A percentile compares a stretch with the other conserved stretches of the same genome.
Evolutionary conservation across 225 moss, liverwort and hornwort species (phyloP).

Genomic region (Marchantia paleacea): DNA sequence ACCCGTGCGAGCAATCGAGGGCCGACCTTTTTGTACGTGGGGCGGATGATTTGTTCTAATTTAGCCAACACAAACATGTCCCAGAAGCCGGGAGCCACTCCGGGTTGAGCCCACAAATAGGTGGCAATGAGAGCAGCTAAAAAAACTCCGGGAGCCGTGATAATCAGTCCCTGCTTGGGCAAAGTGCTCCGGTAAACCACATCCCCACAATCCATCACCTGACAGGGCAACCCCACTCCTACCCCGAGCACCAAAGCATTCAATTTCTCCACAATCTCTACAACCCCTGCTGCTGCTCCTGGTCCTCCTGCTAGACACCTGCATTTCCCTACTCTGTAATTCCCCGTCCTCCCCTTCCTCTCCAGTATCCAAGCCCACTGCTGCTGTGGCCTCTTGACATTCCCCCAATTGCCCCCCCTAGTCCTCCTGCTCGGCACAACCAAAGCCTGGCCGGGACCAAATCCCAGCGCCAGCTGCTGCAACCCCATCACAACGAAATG

Average conservation of each 20-base stretch:
- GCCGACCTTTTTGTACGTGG: constrained; percentile 58
- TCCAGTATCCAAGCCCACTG: background rate
- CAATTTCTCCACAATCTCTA: constrained; percentile 63
- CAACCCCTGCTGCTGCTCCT: constrained; percentile 22
- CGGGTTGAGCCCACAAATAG: constrained; percentile 91
- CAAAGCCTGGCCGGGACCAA: constrained; percentile 22
- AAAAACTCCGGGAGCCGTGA: constrained; percentile 73
- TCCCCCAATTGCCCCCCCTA: background rate
- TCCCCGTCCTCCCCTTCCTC: constrained; percentile 9
- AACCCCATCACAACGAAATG: constrained; percentile 35
- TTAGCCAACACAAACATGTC: constrained; percentile 99
- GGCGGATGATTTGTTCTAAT: constrained; percentile 80
- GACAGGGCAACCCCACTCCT: constrained; percentile 96
- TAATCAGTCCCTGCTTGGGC: constrained; percentile 83
- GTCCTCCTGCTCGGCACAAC: constrained; percentile 18
- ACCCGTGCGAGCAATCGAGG: background rate
- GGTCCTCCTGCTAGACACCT: constrained; percentile 50
- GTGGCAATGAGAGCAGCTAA: constrained; percentile 64
- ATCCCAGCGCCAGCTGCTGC: constrained; percentile 34
- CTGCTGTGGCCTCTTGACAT: no score
- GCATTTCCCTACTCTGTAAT: constrained; percentile 22
- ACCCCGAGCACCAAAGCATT: constrained; percentile 83
- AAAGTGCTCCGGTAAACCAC: constrained; percentile 95
- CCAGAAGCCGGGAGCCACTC: constrained; percentile 98
- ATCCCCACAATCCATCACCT: constrained; percentile 99